These are phyloP conservation scores for Xylaria nigripes DNA, from an alignment of 495 filamentous ascomycete species.

Conservation along the genomic window DNA sequence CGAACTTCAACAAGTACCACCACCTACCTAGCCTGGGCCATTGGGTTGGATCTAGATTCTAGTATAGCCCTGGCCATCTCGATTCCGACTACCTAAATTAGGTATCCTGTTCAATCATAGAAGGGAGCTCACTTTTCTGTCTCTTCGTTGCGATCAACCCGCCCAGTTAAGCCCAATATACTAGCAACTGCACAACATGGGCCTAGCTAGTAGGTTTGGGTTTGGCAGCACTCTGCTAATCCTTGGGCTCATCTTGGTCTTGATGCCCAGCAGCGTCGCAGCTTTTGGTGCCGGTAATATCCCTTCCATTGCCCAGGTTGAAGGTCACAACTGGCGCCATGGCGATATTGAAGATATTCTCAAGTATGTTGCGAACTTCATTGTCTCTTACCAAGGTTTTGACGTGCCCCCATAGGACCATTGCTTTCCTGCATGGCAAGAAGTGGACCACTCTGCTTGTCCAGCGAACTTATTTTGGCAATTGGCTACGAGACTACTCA, in stretches of 20 bases:
- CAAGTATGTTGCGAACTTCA: constrained; percentile 33
- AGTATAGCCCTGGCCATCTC: neutral
- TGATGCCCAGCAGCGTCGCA: constrained; percentile 54
- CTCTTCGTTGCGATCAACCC: neutral
- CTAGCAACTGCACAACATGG: constrained; percentile 24
- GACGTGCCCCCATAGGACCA: constrained; percentile 34
- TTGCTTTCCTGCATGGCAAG: constrained; percentile 79
- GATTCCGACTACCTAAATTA: neutral
- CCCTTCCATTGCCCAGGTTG: constrained; percentile 84
- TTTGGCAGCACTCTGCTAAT: constrained; percentile 40
- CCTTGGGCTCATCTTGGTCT: constrained; percentile 44
- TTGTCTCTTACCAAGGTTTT: neutral
- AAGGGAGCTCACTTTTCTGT: neutral
- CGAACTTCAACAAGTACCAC: neutral
- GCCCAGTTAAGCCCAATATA: neutral
- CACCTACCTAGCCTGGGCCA: neutral
- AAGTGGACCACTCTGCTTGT: constrained; percentile 93
- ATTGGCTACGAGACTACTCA: constrained; percentile 69
- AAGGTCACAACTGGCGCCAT: constrained; percentile 95
- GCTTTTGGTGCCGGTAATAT: constrained; percentile 97
- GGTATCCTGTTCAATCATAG: no score
- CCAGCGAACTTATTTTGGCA: constrained; percentile 87
- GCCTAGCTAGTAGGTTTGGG: constrained; percentile 26
- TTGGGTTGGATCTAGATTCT: neutral
- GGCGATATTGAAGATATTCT: constrained; percentile 90